Conservation (phyloP, 108 stramenopile species). For the Cyclostephanos tholiformis region DNA sequence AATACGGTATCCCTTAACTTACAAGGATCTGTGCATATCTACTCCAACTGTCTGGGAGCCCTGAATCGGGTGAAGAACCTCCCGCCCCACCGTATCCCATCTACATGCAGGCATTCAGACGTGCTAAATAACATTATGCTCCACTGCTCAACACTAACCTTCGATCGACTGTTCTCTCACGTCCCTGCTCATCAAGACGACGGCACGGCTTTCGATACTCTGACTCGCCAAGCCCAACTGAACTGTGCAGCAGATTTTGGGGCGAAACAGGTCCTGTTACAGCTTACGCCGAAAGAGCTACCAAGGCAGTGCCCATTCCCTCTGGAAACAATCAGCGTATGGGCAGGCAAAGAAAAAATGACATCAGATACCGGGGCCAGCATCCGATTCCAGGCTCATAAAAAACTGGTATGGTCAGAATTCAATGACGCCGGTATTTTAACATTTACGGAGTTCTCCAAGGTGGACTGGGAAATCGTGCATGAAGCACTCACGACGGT, state of each 20-base stretch:
- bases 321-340: conserved; percentile 21
- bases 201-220: background rate
- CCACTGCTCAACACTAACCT: conserved; percentile 1
- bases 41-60: conserved; percentile 24
- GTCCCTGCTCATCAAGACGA: conserved; percentile 29
- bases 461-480: conserved; percentile 12
- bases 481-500: background rate
- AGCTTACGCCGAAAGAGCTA: too few species aligned
- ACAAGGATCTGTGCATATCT: background rate
- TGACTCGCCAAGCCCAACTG: conserved; percentile 2
- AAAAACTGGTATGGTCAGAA: background rate
- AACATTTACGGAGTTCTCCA: background rate
- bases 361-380: conserved; percentile 15
- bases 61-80: background rate
- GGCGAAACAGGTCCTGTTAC: conserved; percentile 8
- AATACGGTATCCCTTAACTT: background rate
- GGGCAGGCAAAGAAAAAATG: conserved; percentile 12
- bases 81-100: conserved; percentile 2
- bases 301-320: conserved; percentile 18
- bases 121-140: conserved; percentile 18
- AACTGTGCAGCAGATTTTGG: too few species aligned
- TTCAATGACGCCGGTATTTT: background rate
- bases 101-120: conserved; percentile 15
- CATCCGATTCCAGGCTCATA: conserved; percentile 5
- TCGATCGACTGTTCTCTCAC: conserved; percentile 5